Conservation (phyloP, 1,284 basidiomycete species). For the Macrocystidia cucumis region DNA sequence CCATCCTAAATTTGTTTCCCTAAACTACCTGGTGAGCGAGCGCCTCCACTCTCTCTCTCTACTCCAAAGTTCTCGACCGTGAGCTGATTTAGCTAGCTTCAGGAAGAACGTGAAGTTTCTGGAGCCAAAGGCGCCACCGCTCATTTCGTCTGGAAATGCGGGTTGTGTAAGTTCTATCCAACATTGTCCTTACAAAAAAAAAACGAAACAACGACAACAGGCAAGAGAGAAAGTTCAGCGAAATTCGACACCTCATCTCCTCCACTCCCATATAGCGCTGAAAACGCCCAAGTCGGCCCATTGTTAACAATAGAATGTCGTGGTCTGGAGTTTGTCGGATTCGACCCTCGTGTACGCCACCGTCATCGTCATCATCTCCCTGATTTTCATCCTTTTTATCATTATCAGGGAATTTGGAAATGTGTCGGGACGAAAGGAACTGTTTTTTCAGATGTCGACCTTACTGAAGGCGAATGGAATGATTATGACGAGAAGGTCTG, state of each 20-base stretch:
- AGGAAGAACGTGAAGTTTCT: conserved; percentile 63
- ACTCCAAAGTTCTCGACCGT: conserved; percentile 5
- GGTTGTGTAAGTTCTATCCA: conserved; percentile 36
- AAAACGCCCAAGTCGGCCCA: conserved; percentile 53
- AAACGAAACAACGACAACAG: too few species aligned
- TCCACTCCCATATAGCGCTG: conserved; percentile 50
- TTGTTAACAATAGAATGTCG: conserved; percentile 68
- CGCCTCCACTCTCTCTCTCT: conserved; percentile 1
- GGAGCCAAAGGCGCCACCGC: conserved; percentile 60
- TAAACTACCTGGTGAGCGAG: conserved; percentile 55
- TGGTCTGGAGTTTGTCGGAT: conserved; percentile 68
- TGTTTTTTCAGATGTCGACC: conserved; percentile 53
- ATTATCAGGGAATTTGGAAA: conserved; percentile 57
- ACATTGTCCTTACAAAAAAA: conserved; percentile 1
- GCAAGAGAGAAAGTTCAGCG: conserved; percentile 71
- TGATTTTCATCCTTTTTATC: conserved; percentile 5
- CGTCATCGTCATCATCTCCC: conserved; percentile 6
- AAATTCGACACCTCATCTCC: conserved; percentile 56
- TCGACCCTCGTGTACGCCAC: conserved; percentile 51
- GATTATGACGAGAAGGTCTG: conserved; percentile 79
- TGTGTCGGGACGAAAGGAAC: conserved; percentile 53
- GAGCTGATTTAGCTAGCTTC: too few species aligned
- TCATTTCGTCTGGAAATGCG: conserved; percentile 74
- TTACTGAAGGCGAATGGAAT: conserved; percentile 63
- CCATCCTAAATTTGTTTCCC: conserved; percentile 60